phyloP scores from a whole-genome alignment of 768 basidiomycete genomes.

The Tricholoma hemisulphureum region DNA sequence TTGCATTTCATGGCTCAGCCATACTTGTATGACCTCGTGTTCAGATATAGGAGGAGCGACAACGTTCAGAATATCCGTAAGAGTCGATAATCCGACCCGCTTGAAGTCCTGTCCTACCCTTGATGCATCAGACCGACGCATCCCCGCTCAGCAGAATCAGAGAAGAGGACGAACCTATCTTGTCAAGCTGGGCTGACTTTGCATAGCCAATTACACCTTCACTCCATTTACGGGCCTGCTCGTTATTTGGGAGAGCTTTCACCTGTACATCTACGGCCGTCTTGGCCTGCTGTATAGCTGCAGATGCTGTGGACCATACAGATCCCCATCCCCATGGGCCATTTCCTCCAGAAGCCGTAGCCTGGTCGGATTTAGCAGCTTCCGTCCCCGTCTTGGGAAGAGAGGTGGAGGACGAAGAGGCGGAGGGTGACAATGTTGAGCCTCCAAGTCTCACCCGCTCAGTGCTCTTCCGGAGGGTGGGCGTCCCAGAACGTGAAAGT shows the following conservation, averaged over 20 bases:
- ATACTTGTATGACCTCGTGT: slow-evolving; percentile 96
- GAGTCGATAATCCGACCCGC: slow-evolving; percentile 80
- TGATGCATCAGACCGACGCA: slow-evolving; percentile 1
- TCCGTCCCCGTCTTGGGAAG: slow-evolving; percentile 29
- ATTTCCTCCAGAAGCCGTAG: slow-evolving; percentile 16
- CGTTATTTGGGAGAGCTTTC: slow-evolving; percentile 80
- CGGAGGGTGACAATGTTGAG: slow-evolving; percentile 40
- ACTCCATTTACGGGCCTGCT: slow-evolving; percentile 86
- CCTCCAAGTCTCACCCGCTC: slow-evolving; percentile 70
- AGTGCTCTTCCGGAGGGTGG: slow-evolving; percentile 70
- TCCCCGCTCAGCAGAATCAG: neutral
- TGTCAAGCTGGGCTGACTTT: slow-evolving; percentile 86
- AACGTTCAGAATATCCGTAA: slow-evolving; percentile 90
- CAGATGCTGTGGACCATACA: slow-evolving; percentile 86
- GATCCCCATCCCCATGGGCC: slow-evolving; percentile 79
- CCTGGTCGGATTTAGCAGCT: slow-evolving; percentile 17
- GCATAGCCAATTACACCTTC: slow-evolving; percentile 86
- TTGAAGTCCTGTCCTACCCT: slow-evolving; percentile 85
- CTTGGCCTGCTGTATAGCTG: slow-evolving; percentile 84
- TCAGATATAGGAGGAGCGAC: slow-evolving; percentile 98
- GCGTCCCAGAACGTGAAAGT: slow-evolving; percentile 65
- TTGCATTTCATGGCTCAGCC: slow-evolving; percentile 94
- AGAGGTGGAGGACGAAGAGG: slow-evolving; percentile 42
- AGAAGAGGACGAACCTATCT: slow-evolving; percentile 59
- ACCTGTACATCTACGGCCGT: slow-evolving; percentile 92